Evolutionary conservation across 2,329 filamentous ascomycete genomes (phyloP), one percentile per base, ranked within the genome.

Genomic region (Fusarium agapanthi): DNA sequence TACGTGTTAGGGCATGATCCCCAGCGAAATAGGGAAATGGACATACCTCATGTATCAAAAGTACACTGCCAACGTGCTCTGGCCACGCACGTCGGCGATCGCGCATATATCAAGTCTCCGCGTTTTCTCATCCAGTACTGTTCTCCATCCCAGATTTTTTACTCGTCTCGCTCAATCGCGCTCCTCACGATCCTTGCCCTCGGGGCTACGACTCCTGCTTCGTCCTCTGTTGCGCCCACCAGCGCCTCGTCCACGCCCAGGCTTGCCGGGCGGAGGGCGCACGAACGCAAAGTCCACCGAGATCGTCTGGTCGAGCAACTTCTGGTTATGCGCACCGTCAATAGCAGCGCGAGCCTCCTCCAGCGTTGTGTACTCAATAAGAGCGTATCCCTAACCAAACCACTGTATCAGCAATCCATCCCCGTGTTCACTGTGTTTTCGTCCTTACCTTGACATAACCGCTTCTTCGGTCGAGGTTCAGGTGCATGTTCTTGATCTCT

Each of bases 211-310:
- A 75, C 86, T 88, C 50, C 87, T 83, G 71, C 85, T 86, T 61
- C 87, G 77, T 41, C 84, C 83, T 67, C 84, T 81, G 66, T 84
- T 82, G 38, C 85, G 79, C 6, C 83, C 81, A 20, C 83, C 82
- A 6, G 81, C 79, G 7, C 75, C 80, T 37, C 83, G 80, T 26
- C 82, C 83, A 4, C 81, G 78, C 3, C 81, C 82, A 7, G 80
- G 81, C 55, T 83, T 82, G 62, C 85, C 87, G 24, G 91, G 92
- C 22, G 93, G 93, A 64, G 93, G 93, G 54, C 93, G 86, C 66
- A 96, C 93, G 80, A 96, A 96, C 3, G 93, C 94, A 82, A 95
- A 96, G 83, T 96, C 93, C 68, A 95, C 93, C 66, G 88, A 85
- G 72, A 96, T 88, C 13, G 91, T 94, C 86, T 96, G 93, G 76